Evolutionary conservation across 2,329 filamentous ascomycete species (phyloP).

Genomic region (Didymella lethalis): DNA sequence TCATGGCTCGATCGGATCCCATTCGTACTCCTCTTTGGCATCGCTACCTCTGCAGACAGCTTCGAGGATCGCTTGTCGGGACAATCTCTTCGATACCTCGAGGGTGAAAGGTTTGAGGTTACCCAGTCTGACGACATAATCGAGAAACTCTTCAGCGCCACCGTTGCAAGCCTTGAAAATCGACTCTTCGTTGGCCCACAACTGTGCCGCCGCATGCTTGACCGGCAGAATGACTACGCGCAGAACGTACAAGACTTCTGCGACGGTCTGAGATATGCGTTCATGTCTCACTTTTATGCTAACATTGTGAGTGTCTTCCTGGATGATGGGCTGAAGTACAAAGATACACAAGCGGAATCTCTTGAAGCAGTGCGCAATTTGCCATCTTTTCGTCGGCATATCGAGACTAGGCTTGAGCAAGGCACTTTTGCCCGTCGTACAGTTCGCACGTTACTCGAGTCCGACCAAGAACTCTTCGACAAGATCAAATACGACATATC

Average conservation of each 20-base stretch:
- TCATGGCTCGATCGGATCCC: conserved; percentile 79
- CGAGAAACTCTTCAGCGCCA: conserved; percentile 73
- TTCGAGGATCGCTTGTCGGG: conserved; percentile 78
- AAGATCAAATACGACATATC: conserved; percentile 29
- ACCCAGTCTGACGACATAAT: conserved; percentile 75
- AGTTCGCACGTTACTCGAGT: conserved; percentile 65
- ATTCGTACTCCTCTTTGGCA: conserved; percentile 78
- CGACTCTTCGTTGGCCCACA: conserved; percentile 69
- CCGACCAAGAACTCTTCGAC: conserved; percentile 63
- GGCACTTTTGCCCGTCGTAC: conserved; percentile 43
- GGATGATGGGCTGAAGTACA: conserved; percentile 44
- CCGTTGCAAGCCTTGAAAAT: conserved; percentile 66
- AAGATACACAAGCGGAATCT: conserved; percentile 65
- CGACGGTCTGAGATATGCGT: conserved; percentile 76
- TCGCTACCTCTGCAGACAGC: conserved; percentile 82
- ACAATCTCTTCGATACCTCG: conserved; percentile 70
- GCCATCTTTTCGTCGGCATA: conserved; percentile 65
- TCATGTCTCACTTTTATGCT: conserved; percentile 86
- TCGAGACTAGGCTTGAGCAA: conserved; percentile 52
- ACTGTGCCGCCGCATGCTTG: conserved; percentile 69
- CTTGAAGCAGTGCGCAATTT: conserved; percentile 72
- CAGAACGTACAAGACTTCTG: conserved; percentile 77
- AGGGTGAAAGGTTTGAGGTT: conserved; percentile 78
- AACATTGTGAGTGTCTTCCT: conserved; percentile 75
- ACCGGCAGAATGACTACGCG: conserved; percentile 78